phyloP scores from a whole-genome alignment of 306 rosid species.

The Citrullus mucosospermus region DNA sequence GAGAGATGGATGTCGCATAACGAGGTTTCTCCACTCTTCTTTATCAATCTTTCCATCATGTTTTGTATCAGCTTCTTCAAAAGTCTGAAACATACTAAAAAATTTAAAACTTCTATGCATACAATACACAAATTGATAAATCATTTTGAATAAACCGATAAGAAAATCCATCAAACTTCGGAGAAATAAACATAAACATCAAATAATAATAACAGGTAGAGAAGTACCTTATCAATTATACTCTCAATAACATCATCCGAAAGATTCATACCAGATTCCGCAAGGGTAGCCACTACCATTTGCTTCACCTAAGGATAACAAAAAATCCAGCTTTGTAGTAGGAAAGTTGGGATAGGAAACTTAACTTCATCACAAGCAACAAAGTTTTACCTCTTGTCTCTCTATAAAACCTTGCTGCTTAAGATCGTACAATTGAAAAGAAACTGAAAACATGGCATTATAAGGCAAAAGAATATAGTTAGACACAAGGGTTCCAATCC shows the following conservation, averaged over 20 bases:
- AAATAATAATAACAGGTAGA: not conserved
- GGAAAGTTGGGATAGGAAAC: not conserved
- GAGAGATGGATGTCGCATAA: slow-evolving; percentile 85
- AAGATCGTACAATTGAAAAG: slow-evolving; percentile 94
- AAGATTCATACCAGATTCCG: slow-evolving; percentile 98
- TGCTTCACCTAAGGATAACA: slow-evolving; percentile 66
- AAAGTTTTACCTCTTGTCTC: slow-evolving; percentile 72
- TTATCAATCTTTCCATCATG: slow-evolving; percentile 96
- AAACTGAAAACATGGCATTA: slow-evolving; percentile 42
- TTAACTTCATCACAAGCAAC: not conserved
- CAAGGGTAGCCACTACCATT: slow-evolving; percentile 99
- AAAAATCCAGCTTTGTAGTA: not conserved
- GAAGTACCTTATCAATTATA: slow-evolving; percentile 85
- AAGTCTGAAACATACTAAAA: slow-evolving; percentile 40
- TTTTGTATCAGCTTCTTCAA: slow-evolving; percentile 98
- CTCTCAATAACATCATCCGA: slow-evolving; percentile 96
- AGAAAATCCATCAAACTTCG: not conserved
- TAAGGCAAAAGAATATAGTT: not conserved
- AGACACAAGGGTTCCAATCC: not conserved
- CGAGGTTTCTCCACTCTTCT: slow-evolving; percentile 98
- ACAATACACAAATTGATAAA: not conserved
- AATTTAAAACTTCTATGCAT: not conserved
- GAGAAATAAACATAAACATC: not conserved
- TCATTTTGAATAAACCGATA: not conserved
- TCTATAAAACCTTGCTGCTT: slow-evolving; percentile 97